Evolutionary conservation across 2,329 filamentous ascomycete species (phyloP).

Genomic region (Geoglossum cookeanum): DNA sequence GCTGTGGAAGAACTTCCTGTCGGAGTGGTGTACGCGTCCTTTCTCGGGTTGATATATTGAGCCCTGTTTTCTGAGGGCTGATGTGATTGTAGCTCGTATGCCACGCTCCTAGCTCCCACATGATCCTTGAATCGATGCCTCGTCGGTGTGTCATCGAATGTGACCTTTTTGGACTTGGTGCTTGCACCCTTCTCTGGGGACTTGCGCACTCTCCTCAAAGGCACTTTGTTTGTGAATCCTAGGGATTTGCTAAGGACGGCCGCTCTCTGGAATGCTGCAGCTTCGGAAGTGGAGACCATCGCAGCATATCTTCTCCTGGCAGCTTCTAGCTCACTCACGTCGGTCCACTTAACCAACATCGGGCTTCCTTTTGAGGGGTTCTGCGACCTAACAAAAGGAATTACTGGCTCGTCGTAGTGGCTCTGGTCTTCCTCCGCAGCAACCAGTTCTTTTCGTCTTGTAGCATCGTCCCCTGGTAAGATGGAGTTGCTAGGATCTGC

Average conservation of each 20-base stretch:
- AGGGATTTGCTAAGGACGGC: not conserved
- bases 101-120: too few relatives aligned
- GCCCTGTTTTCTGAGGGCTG: too few relatives aligned
- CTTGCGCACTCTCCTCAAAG: not conserved
- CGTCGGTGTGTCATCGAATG: not conserved
- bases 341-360: not conserved
- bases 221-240: not conserved
- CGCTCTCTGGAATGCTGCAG: not conserved
- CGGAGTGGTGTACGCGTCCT: too few relatives aligned
- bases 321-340: not conserved
- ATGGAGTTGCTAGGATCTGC: too few relatives aligned
- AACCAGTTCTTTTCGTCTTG: not conserved
- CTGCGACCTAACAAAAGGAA: not conserved
- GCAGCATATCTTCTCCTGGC: not conserved
- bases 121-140: not conserved
- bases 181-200: not conserved
- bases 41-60: too few relatives aligned
- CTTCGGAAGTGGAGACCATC: not conserved
- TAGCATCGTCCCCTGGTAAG: not conserved
- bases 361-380: not conserved
- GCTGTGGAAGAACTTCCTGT: too few relatives aligned
- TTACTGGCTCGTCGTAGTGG: not conserved
- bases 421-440: not conserved
- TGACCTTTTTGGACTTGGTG: not conserved
- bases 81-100: not conserved